These are phyloP conservation scores for Talaromyces sp. DNA, from an alignment of 2,329 filamentous ascomycete genomes.

Conservation along the genomic window DNA sequence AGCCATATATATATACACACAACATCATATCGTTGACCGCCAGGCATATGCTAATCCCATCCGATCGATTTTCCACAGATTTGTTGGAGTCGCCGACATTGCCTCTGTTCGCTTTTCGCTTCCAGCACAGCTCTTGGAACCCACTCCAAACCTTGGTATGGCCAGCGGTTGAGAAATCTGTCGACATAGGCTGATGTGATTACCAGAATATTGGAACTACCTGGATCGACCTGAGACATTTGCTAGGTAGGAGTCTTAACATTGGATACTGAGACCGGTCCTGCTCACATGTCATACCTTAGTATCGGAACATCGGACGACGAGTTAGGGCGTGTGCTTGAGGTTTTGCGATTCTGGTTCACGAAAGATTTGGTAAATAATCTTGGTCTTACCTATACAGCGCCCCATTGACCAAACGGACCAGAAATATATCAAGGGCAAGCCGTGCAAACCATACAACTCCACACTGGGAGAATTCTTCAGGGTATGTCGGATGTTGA, in stretches of 20 bases:
- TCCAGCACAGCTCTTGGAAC: conserved; percentile 90
- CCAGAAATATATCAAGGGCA: conserved; percentile 94
- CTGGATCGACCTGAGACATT: conserved; percentile 93
- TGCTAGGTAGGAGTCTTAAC: conserved; percentile 46
- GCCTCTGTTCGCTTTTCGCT: conserved; percentile 93
- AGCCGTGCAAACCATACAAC: conserved; percentile 98
- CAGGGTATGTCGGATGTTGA: conserved; percentile 57
- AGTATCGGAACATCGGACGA: conserved; percentile 86
- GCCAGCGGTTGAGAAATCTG: neutral
- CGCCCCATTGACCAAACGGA: neutral
- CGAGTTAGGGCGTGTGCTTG: conserved; percentile 86
- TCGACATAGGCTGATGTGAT: neutral
- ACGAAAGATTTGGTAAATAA: conserved; percentile 76
- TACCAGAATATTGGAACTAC: conserved; percentile 93
- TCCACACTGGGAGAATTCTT: conserved; percentile 97
- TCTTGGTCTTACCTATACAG: neutral
- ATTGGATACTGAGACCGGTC: conserved; percentile 9
- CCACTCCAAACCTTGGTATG: conserved; percentile 80
- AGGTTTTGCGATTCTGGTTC: conserved; percentile 94
- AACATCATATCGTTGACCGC: neutral
- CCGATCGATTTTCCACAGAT: conserved; percentile 50
- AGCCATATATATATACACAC: neutral
- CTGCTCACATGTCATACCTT: conserved; percentile 32
- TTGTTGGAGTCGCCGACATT: conserved; percentile 93
- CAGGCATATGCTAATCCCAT: conserved; percentile 7